Evolutionary conservation across 176 grass and related monocot species (phyloP).

Genomic region (Triticum turgidum): DNA sequence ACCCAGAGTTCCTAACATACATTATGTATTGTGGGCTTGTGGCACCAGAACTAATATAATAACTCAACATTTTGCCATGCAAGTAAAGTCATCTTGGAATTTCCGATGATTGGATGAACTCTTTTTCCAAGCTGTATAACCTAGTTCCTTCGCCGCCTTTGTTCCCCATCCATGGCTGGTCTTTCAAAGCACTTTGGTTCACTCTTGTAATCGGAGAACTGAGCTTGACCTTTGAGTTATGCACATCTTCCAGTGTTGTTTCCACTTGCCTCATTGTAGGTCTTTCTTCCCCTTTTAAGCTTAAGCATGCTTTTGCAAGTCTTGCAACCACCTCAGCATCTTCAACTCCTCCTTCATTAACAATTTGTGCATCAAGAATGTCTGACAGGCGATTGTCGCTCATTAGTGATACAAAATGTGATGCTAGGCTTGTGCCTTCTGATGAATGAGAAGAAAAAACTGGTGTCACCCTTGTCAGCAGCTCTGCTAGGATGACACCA

Average conservation of each 20-base stretch:
- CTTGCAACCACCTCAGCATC: slow-evolving; percentile 9
- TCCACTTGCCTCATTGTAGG: slow-evolving; percentile 45
- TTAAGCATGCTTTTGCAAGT: slow-evolving; percentile 20
- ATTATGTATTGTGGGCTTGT: not conserved
- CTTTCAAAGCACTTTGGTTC: not conserved
- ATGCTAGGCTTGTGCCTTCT: slow-evolving; percentile 1
- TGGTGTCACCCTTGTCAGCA: slow-evolving; percentile 18
- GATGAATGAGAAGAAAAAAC: slow-evolving; percentile 23
- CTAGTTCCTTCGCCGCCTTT: slow-evolving; percentile 21
- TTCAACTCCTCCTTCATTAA: slow-evolving; percentile 15
- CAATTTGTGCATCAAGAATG: slow-evolving; percentile 29
- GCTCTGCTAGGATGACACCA: slow-evolving; percentile 38
- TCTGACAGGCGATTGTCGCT: slow-evolving; percentile 14
- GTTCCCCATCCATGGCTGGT: not conserved
- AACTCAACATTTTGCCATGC: not conserved
- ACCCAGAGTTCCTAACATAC: not conserved
- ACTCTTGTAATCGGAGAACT: not conserved
- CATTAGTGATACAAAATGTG: slow-evolving; percentile 6
- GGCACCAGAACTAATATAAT: not conserved
- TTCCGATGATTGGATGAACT: slow-evolving; percentile 30
- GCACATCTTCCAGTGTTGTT: slow-evolving; percentile 26
- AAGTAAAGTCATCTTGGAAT: slow-evolving; percentile 23
- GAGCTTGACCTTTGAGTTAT: not conserved
- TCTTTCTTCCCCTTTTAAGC: slow-evolving; percentile 34
- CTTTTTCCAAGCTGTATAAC: slow-evolving; percentile 34